These are phyloP conservation scores for Dentiscutata heterogama DNA, from an alignment of 371 early-diverging fungal genomes.

Conservation along the genomic window DNA sequence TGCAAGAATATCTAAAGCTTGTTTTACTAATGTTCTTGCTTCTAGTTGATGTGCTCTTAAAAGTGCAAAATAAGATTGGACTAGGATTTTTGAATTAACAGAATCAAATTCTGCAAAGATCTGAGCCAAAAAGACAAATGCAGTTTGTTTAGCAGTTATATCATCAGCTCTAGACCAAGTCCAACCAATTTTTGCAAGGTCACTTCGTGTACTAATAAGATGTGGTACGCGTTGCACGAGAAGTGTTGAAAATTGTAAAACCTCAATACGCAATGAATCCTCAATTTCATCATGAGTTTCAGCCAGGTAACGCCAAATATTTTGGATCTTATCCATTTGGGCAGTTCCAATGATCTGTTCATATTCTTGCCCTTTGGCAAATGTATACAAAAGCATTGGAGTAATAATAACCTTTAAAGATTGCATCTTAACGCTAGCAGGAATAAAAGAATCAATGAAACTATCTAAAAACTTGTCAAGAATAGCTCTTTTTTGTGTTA, in stretches of 20 bases:
- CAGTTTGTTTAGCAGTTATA: slow-evolving; percentile 92
- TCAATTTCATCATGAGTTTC: slow-evolving; percentile 62
- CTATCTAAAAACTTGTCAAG: slow-evolving; percentile 74
- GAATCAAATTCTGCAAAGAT: slow-evolving; percentile 94
- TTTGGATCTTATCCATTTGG: slow-evolving; percentile 76
- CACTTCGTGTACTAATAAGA: slow-evolving; percentile 87
- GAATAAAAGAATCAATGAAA: slow-evolving; percentile 59
- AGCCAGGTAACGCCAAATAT: slow-evolving; percentile 77
- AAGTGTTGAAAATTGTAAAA: slow-evolving; percentile 92
- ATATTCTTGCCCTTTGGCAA: slow-evolving; percentile 60
- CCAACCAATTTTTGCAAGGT: slow-evolving; percentile 97
- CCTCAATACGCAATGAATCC: slow-evolving; percentile 86
- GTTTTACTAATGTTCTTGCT: slow-evolving; percentile 83
- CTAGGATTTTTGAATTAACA: slow-evolving; percentile 78
- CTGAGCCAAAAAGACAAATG: slow-evolving; percentile 91
- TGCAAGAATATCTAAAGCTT: slow-evolving; percentile 93
- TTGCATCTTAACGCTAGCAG: slow-evolving; percentile 64
- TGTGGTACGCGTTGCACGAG: slow-evolving; percentile 86
- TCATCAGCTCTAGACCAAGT: slow-evolving; percentile 91
- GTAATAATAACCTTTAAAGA: slow-evolving; percentile 79
- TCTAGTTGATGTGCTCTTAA: slow-evolving; percentile 91
- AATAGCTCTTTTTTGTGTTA: slow-evolving; percentile 70
- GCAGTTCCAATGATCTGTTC: slow-evolving; percentile 69
- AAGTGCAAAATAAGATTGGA: slow-evolving; percentile 91
- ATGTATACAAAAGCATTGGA: slow-evolving; percentile 78